These are phyloP conservation scores for Mrakia hoshinonis DNA, from an alignment of 768 basidiomycete species.

Conservation along the genomic window DNA sequence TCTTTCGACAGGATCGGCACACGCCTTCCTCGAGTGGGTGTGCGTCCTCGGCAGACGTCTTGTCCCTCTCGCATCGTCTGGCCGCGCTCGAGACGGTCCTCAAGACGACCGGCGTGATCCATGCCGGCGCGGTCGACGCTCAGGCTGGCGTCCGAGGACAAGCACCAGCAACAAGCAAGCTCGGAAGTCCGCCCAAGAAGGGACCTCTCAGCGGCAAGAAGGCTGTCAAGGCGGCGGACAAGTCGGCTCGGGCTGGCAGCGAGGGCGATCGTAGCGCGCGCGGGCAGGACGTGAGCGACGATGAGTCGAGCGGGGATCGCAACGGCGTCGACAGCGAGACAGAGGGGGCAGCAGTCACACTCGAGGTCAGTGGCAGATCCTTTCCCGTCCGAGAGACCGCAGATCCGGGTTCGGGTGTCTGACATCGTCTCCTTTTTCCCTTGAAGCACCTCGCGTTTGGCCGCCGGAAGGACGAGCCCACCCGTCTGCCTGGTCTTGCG, in stretches of 20 bases:
- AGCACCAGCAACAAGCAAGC: background rate
- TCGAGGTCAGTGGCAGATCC: slow-evolving; percentile 1
- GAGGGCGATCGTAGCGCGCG: background rate
- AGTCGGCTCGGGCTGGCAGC: background rate
- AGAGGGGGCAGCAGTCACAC: slow-evolving; percentile 17
- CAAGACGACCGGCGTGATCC: background rate
- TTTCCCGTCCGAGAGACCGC: background rate
- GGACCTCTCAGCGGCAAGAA: background rate
- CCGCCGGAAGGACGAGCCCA: slow-evolving; percentile 17
- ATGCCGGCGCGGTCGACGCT: slow-evolving; percentile 9
- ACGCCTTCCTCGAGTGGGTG: slow-evolving; percentile 12
- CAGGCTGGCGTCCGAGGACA: background rate
- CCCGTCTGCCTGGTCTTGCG: background rate
- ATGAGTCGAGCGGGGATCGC: background rate
- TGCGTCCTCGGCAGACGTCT: slow-evolving; percentile 19
- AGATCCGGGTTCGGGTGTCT: too few species aligned
- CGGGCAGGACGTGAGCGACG: background rate
- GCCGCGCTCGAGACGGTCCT: slow-evolving; percentile 21
- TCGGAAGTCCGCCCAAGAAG: background rate
- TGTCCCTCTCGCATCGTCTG: slow-evolving; percentile 23
- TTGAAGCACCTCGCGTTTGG: slow-evolving; percentile 27
- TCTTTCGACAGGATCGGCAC: background rate
- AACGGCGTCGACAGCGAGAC: slow-evolving; percentile 14
- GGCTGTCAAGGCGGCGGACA: background rate
- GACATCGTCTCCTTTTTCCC: background rate